Evolutionary conservation across 495 filamentous ascomycete species (phyloP).

Genomic region (Sordaria brevicollis): DNA sequence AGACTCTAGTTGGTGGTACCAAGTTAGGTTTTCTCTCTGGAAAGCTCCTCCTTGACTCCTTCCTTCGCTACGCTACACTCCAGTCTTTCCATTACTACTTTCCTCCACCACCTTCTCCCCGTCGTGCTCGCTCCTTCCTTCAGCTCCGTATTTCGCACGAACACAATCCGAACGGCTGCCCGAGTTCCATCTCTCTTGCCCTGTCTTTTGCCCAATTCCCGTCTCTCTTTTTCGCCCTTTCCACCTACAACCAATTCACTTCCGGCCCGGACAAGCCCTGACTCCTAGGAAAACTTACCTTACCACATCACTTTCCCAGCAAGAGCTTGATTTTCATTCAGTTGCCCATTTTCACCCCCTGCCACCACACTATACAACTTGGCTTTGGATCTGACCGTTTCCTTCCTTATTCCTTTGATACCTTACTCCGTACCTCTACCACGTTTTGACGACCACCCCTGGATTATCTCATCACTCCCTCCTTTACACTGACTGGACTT

Average conservation of each 20-base stretch:
- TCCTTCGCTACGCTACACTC: background rate
- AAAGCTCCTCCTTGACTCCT: background rate
- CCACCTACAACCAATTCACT: background rate
- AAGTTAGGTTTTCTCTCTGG: background rate
- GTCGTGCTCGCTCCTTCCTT: background rate
- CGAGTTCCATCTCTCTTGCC: background rate
- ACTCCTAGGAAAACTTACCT: background rate
- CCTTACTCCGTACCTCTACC: background rate
- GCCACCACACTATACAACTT: background rate
- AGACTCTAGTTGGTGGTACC: background rate
- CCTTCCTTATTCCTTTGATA: background rate
- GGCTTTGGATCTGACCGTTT: background rate
- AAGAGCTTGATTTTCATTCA: background rate
- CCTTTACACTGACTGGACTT: background rate
- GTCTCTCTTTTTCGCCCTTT: background rate
- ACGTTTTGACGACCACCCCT: background rate
- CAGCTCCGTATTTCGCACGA: background rate
- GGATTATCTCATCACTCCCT: background rate
- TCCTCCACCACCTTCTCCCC: background rate
- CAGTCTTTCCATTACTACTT: background rate
- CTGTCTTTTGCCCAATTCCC: background rate
- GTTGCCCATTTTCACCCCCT: background rate
- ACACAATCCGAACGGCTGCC: background rate
- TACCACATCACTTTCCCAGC: background rate
- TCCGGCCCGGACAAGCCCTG: background rate